Evolutionary conservation across 2,329 filamentous ascomycete species (phyloP).

Genomic region (Stagonosporopsis rhizophila): DNA sequence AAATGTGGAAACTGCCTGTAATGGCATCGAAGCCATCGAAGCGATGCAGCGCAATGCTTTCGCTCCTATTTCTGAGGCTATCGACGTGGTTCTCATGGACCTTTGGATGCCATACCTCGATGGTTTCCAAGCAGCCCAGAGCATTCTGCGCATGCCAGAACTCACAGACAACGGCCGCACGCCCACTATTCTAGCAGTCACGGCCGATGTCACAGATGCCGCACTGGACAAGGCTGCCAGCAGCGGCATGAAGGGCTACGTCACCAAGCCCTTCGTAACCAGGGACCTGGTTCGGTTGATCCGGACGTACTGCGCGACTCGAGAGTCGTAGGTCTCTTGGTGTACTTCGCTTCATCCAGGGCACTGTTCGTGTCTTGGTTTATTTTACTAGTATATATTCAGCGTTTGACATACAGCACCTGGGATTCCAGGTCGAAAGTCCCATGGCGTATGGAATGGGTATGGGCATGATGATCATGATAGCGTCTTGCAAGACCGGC

Average conservation of each 20-base stretch:
- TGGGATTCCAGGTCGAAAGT: slow-evolving; percentile 9
- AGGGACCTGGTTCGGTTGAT: slow-evolving; percentile 68
- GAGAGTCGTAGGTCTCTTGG: slow-evolving; percentile 9
- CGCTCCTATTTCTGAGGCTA: slow-evolving; percentile 42
- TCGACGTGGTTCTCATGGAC: slow-evolving; percentile 75
- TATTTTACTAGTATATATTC: slow-evolving; percentile 21
- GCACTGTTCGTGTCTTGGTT: slow-evolving; percentile 11
- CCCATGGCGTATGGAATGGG: slow-evolving; percentile 15
- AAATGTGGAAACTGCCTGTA: slow-evolving; percentile 69
- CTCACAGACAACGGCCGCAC: slow-evolving; percentile 40
- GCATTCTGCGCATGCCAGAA: slow-evolving; percentile 62
- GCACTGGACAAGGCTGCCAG: slow-evolving; percentile 66
- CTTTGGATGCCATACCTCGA: slow-evolving; percentile 80
- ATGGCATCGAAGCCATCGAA: slow-evolving; percentile 71
- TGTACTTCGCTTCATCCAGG: slow-evolving; percentile 14
- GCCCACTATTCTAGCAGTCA: slow-evolving; percentile 67
- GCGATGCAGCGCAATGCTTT: slow-evolving; percentile 58
- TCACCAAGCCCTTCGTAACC: slow-evolving; percentile 72
- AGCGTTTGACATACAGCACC: slow-evolving; percentile 19
- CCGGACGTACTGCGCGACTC: slow-evolving; percentile 52
- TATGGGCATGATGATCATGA: slow-evolving; percentile 29
- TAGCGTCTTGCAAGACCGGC: slow-evolving; percentile 22
- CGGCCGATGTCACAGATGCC: slow-evolving; percentile 70
- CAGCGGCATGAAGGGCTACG: slow-evolving; percentile 72
- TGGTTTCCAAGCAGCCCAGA: slow-evolving; percentile 71